Base-by-base conservation (phyloP, 1,139 yeast genomes). In the Candida freyschussii region DNA sequence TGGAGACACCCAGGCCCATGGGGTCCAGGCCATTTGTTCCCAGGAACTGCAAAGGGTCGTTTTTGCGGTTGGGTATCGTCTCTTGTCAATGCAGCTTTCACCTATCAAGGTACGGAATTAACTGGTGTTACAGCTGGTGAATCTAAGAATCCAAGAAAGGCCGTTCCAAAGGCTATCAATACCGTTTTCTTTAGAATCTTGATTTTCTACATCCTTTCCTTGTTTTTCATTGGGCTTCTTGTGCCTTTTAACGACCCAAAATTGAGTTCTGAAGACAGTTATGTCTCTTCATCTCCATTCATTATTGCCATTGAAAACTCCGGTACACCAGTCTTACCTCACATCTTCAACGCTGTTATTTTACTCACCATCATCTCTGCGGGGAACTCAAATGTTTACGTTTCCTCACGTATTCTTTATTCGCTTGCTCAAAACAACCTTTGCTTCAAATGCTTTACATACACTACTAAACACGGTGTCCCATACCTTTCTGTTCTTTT, bases 101-200 rank as follows among this genome's bases (percentile, higher is more conserved):
- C 91, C 17, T 82, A 69, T 55, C 74, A 77, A 48, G 93, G 93
- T 52, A 78, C 89, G 6, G 95, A 83, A 58, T 65, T 81, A 50
- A 74, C 73, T 28, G 79, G 78, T 53, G 75, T 82, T 51, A 75
- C 89, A 6, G 84, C 85, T 45, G 86, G 86, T 55, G 94, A 83
- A 62, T 78, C 87, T 36, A 69, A 72, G 39, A 76, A 82, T 56
- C 93, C 94, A 42, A 71, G 93, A 63, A 70, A 71, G 49, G 67
- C 85, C 22, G 82, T 83, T 41, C 91, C 91, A 47, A 75, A 72
- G 53, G 93, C 94, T 30, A 79, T 82, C 56, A 79, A 70, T 56
- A 73, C 79, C 55, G 85, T 87, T 13, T 78, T 83, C 50, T 78
- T 76, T 67, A 80, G 95, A 63, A 81, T 83, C 47, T 62, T 78